A percentile compares a stretch with the other conserved stretches of the same genome.
phyloP scores from a whole-genome alignment of 208 protist genomes.

The Leishmania turanica region DNA sequence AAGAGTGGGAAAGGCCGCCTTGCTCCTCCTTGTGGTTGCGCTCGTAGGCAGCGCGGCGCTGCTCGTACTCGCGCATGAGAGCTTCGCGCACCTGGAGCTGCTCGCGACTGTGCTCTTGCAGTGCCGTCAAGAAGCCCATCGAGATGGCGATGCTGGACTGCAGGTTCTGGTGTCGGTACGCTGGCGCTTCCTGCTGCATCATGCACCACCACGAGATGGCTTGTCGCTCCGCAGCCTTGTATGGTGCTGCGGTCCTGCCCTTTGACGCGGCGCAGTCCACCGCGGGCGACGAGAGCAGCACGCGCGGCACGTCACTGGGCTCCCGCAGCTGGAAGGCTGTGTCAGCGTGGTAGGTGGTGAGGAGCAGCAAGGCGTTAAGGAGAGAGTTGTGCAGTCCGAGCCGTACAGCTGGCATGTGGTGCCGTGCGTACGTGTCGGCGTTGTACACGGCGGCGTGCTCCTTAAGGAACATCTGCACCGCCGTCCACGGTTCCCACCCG shows the following conservation, averaged over 20 bases:
- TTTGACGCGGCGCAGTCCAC: conserved; percentile 1
- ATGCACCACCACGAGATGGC: conserved; percentile 15
- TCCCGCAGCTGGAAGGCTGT: conserved; percentile 22
- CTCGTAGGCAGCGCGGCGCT: conserved; percentile 26
- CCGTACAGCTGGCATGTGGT: conserved; percentile 41
- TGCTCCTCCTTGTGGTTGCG: conserved; percentile 5
- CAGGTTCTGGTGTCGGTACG: conserved; percentile 19
- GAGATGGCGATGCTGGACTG: conserved; percentile 23
- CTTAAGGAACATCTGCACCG: conserved; percentile 44
- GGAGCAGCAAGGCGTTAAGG: conserved; percentile 57
- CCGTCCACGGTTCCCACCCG: conserved; percentile 62
- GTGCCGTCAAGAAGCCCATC: conserved; percentile 36
- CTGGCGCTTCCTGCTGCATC: conserved; percentile 12
- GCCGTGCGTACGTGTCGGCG: conserved; percentile 39
- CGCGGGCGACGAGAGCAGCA: conserved; percentile 8
- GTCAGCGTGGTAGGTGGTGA: conserved; percentile 14
- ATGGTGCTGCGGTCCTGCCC: background rate
- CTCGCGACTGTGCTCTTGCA: conserved; percentile 46
- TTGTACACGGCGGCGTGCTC: conserved; percentile 38
- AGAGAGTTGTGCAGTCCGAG: conserved; percentile 36
- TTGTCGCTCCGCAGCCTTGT: background rate
- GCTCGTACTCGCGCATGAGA: conserved; percentile 45
- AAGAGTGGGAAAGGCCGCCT: background rate
- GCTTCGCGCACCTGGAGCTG: conserved; percentile 24
- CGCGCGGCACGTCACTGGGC: conserved; percentile 23